Base-by-base conservation (phyloP, 2,329 filamentous ascomycete genomes). In the Alternaria atra region DNA sequence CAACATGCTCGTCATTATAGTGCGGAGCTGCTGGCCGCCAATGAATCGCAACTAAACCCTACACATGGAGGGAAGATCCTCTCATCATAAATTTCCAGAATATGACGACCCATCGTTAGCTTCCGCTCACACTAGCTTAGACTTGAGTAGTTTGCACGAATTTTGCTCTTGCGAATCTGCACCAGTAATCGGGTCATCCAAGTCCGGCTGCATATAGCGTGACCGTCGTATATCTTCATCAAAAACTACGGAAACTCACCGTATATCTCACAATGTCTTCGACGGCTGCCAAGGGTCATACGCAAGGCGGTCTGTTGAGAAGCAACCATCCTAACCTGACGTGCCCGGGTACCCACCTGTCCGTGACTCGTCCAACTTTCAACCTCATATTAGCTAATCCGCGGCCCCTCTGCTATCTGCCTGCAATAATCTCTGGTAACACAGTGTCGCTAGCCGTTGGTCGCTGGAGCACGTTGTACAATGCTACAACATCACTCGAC, bases 401-500 rank as follows among this genome's bases (percentile, higher is more conserved):
- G 46, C 46, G 15, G 46, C 46, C 47, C 32, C 25, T 55, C 23
- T 50, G 39, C 47, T 52, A 44, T 40, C 40, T 46, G 20, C 32
- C 52, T 56, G 30, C 52, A 44, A 56, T 46, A 47, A 37, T 52
- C 46, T 54, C 43, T 44, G 39, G 46, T 32, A 50, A 32, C 40
- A 27, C 20, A 27, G n/a, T 29, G 54, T 27, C 58, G 46, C 53
- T 57, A 56, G 53, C 46, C 46, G 51, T 20, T n/a, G 15, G 39
- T 47, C 44, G 57, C 44, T 30, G 37, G 44, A 20, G 52, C 57
- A 60, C 57, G 57, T 60, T 60, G 37, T 8, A 12, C 52, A 44
- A 50, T 60, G 29, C 32, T 37, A 32, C 57, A 15, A 43, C 35
- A 40, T 56, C 52, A 60, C 57, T 60, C 57, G 57, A 56, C 57